Conservation (phyloP, 371 early-diverging fungal species). For the Lichtheimia hyalospora region DNA sequence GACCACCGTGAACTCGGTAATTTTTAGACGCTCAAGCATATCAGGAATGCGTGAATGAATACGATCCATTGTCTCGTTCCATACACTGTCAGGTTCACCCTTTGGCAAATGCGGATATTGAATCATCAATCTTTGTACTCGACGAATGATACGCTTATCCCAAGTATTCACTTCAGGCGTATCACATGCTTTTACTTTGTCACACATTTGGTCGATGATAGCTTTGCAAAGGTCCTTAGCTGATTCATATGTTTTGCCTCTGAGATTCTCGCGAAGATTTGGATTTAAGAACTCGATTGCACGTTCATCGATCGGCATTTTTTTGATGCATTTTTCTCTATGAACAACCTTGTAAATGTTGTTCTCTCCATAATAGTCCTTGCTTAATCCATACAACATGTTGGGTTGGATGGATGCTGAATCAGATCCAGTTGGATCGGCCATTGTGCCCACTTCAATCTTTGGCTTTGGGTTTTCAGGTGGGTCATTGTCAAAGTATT, state of each 20-base stretch:
- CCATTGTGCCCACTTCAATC: too few species aligned
- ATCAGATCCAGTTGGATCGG: too few species aligned
- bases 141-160: not conserved
- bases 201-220: not conserved
- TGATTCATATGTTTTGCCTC: not conserved
- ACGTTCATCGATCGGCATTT: not conserved
- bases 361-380: not conserved
- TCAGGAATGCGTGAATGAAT: constrained; percentile 1
- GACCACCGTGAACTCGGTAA: not conserved
- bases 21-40: not conserved
- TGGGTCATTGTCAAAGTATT: too few species aligned
- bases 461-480: too few species aligned
- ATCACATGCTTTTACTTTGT: not conserved
- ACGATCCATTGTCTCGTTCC: not conserved
- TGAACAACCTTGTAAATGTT: not conserved
- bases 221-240: not conserved
- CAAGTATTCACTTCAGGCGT: not conserved
- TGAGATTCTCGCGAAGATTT: not conserved
- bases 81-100: not conserved
- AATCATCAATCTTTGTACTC: not conserved
- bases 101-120: not conserved
- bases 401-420: not conserved
- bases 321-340: not conserved
- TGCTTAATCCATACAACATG: not conserved
- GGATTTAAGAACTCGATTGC: not conserved